Conservation (phyloP, 164 flowering plant species). For the Protea cynaroides region DNA sequence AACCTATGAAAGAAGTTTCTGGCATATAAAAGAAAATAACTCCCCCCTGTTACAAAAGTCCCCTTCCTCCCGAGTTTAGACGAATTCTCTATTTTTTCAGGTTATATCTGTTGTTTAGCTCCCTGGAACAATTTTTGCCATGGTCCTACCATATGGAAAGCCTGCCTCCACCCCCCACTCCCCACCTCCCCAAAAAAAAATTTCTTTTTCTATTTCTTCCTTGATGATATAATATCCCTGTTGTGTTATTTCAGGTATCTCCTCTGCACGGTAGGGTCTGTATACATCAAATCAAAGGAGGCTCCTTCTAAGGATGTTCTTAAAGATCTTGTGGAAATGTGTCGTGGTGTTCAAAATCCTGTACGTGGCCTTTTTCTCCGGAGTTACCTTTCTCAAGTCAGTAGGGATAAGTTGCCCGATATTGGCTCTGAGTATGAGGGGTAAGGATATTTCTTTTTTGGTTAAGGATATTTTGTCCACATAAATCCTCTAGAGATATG, state of each 20-base stretch:
- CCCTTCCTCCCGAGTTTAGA: no score
- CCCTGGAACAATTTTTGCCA: no score
- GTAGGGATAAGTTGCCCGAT: constrained; percentile 92
- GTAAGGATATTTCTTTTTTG: constrained; percentile 36
- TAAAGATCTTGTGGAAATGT: constrained; percentile 98
- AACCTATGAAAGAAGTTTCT: no score
- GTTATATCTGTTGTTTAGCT: no score
- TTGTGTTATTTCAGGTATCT: constrained; percentile 64
- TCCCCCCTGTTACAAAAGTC: no score
- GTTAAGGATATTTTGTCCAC: neutral
- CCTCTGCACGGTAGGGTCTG: constrained; percentile 97
- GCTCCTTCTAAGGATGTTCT: constrained; percentile 96
- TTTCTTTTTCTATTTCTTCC: neutral
- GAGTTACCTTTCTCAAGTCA: constrained; percentile 92
- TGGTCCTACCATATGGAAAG: no score
- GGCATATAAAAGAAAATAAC: no score
- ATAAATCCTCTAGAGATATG: neutral
- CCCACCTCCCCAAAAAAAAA: no score
- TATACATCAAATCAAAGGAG: constrained; percentile 92
- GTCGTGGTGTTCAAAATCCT: constrained; percentile 96
- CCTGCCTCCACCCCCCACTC: no score
- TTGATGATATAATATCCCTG: neutral
- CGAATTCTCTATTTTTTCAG: no score
- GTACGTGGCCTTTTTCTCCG: constrained; percentile 93
- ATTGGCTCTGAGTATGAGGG: constrained; percentile 98